Conservation (phyloP, 192 early-diverging fungal species). For the Backusella circina region DNA sequence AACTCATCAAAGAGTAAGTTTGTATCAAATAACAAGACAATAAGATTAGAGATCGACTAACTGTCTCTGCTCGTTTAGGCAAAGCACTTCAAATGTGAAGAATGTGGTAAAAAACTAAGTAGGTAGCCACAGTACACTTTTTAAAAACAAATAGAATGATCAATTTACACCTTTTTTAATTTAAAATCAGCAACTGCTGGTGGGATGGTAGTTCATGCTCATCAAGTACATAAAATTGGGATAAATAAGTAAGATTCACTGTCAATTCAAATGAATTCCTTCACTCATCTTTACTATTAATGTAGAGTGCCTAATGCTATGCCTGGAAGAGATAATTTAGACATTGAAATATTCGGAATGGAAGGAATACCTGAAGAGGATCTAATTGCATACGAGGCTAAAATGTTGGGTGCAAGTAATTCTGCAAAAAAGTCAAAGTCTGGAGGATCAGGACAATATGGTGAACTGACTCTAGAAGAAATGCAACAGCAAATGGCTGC, state of each 20-base stretch:
- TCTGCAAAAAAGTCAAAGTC: slow-evolving; percentile 41
- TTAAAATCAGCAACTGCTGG: slow-evolving; percentile 76
- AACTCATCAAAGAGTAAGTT: slow-evolving; percentile 74
- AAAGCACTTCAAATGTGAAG: slow-evolving; percentile 91
- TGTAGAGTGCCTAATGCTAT: slow-evolving; percentile 84
- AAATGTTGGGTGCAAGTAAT: slow-evolving; percentile 34
- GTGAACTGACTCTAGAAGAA: slow-evolving; percentile 37
- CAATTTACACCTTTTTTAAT: neutral
- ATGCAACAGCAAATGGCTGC: slow-evolving; percentile 41
- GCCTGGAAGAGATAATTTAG: slow-evolving; percentile 77
- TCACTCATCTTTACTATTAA: neutral
- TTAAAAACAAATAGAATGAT: neutral
- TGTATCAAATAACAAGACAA: neutral
- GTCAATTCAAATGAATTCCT: neutral
- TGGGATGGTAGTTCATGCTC: slow-evolving; percentile 86
- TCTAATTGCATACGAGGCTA: slow-evolving; percentile 60
- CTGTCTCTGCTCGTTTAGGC: slow-evolving; percentile 33
- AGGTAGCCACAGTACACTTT: neutral
- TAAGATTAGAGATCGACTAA: neutral
- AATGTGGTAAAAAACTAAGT: slow-evolving; percentile 66
- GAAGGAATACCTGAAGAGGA: slow-evolving; percentile 86
- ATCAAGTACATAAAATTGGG: slow-evolving; percentile 92
- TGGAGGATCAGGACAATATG: slow-evolving; percentile 25
- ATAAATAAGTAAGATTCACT: slow-evolving; percentile 57
- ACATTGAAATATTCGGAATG: slow-evolving; percentile 95